These are phyloP conservation scores for Schizothecium vesticola DNA, from an alignment of 495 filamentous ascomycete genomes.

Conservation along the genomic window DNA sequence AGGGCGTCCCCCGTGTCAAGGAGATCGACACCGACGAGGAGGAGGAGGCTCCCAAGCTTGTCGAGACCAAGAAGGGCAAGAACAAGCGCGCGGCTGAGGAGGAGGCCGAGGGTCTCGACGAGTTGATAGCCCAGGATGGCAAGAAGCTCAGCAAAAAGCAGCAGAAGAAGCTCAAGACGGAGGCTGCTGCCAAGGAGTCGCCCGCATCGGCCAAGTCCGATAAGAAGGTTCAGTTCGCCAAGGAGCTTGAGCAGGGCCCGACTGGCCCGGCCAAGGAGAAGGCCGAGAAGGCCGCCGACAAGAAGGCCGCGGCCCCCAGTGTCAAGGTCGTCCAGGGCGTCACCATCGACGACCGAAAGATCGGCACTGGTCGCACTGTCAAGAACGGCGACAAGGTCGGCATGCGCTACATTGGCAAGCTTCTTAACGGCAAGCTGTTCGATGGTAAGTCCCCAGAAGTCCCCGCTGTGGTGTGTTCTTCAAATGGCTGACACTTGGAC, in stretches of 20 bases:
- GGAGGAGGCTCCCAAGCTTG: constrained; percentile 72
- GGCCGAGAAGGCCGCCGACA: constrained; percentile 35
- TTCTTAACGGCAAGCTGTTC: constrained; percentile 85
- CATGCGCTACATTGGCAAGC: constrained; percentile 97
- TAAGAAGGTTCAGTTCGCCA: constrained; percentile 99
- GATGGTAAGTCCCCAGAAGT: constrained; percentile 59
- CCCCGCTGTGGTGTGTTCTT: constrained; percentile 2
- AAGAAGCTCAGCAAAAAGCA: constrained; percentile 90
- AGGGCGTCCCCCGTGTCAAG: constrained; percentile 73
- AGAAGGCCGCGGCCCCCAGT: constrained; percentile 47
- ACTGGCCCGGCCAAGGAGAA: constrained; percentile 55
- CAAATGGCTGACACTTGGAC: constrained; percentile 27
- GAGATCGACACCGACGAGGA: constrained; percentile 85
- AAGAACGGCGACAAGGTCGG: constrained; percentile 83
- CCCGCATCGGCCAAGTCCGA: constrained; percentile 51
- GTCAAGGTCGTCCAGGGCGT: constrained; percentile 80
- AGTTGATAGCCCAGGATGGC: constrained; percentile 64
- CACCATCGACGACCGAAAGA: constrained; percentile 90
- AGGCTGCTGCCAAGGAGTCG: constrained; percentile 55
- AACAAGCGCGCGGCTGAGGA: constrained; percentile 74
- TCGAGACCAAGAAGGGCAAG: constrained; percentile 65
- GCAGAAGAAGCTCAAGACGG: constrained; percentile 98
- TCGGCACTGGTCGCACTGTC: constrained; percentile 70
- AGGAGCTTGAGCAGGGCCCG: constrained; percentile 95
- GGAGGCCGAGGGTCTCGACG: constrained; percentile 61